A percentile compares a stretch with the other conserved stretches of the same genome.
Evolutionary conservation across 176 grass and related monocot genomes (phyloP).

Genomic region (Chrysopogon serrulatus): DNA sequence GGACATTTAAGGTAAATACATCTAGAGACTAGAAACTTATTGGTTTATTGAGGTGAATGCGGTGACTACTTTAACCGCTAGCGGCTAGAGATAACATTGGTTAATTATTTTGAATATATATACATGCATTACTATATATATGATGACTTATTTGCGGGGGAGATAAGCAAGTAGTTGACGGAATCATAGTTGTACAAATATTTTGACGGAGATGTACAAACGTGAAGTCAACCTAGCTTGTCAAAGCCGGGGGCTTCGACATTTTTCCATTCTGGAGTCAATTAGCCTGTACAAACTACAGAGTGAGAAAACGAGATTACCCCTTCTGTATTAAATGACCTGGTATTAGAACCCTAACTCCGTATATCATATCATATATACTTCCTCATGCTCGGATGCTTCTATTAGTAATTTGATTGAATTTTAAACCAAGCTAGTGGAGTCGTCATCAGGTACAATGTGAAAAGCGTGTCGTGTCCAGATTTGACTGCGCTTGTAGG

Average conservation of each 20-base stretch:
- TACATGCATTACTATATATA: neutral
- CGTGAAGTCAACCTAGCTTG: neutral
- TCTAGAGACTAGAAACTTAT: neutral
- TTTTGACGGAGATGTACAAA: neutral
- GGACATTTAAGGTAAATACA: neutral
- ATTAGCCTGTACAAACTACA: neutral
- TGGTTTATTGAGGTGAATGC: neutral
- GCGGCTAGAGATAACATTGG: neutral
- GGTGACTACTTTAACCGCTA: neutral
- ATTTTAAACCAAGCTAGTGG: neutral
- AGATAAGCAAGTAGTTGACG: neutral
- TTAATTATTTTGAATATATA: neutral
- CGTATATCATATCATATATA: neutral
- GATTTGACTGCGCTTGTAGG: too few species aligned
- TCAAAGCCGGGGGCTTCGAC: neutral
- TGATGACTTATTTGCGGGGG: neutral
- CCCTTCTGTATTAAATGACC: neutral
- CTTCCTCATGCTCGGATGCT: neutral
- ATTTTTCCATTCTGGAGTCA: neutral
- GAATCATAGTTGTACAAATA: neutral
- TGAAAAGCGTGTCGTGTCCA: neutral
- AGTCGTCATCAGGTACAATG: neutral
- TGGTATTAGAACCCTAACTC: neutral
- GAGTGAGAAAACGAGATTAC: neutral
- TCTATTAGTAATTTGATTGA: neutral